Evolutionary conservation across 371 early-diverging fungal genomes (phyloP).

Genomic region (Haplosporangium sp.): DNA sequence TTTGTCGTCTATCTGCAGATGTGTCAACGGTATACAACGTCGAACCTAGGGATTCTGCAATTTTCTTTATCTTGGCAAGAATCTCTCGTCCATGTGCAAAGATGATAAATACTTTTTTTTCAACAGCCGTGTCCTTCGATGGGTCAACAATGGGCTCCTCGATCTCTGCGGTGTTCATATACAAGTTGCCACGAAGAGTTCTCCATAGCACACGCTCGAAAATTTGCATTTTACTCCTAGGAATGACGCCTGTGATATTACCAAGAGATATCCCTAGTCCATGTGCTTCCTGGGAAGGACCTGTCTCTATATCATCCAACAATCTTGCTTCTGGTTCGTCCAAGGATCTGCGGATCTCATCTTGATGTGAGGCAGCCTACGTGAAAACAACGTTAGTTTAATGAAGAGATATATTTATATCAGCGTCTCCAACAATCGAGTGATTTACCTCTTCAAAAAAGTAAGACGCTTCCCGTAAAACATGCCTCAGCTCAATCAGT

Average conservation of each 20-base stretch:
- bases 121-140: constrained; percentile 81
- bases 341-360: constrained; percentile 62
- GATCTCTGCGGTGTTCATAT: constrained; percentile 95
- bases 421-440: neutral
- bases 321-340: constrained; percentile 74
- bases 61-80: constrained; percentile 91
- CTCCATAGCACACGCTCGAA: constrained; percentile 98
- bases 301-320: constrained; percentile 68
- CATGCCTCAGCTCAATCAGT: constrained; percentile 90
- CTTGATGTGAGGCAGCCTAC: constrained; percentile 67
- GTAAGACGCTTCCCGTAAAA: constrained; percentile 84
- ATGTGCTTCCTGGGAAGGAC: constrained; percentile 52
- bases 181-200: constrained; percentile 96
- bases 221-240: constrained; percentile 82
- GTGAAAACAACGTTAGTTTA: neutral
- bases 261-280: constrained; percentile 29
- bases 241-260: constrained; percentile 92
- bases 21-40: constrained; percentile 93
- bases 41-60: constrained; percentile 95
- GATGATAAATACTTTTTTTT: constrained; percentile 96
- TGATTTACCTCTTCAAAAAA: constrained; percentile 80
- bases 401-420: neutral
- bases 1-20: constrained; percentile 84
- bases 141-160: constrained; percentile 92
- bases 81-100: constrained; percentile 96